Evolutionary conservation across 1,284 basidiomycete genomes (phyloP).

Genomic region (Gymnopus androsaceus): DNA sequence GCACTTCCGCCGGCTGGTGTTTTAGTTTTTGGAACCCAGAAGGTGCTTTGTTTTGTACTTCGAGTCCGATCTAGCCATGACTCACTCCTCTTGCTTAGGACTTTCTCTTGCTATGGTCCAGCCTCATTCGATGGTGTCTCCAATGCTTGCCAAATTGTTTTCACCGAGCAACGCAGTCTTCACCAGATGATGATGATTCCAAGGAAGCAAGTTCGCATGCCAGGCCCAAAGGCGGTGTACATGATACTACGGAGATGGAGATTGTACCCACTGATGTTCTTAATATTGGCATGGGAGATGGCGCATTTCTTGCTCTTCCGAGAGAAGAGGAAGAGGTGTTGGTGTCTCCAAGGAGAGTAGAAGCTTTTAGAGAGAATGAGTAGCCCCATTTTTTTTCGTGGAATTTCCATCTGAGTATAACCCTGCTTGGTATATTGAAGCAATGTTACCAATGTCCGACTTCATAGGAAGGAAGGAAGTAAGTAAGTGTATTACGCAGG

Average conservation of each 20-base stretch:
- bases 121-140: background rate
- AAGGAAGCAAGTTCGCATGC: background rate
- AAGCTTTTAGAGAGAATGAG: background rate
- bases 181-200: background rate
- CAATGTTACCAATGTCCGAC: too few relatives aligned
- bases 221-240: background rate
- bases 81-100: background rate
- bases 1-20: background rate
- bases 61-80: too few relatives aligned
- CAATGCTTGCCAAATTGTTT: background rate
- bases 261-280: background rate
- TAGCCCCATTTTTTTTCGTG: background rate
- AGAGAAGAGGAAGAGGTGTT: background rate
- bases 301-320: too few relatives aligned
- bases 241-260: background rate
- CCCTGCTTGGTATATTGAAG: too few relatives aligned
- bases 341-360: background rate
- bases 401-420: too few relatives aligned
- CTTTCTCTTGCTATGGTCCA: background rate
- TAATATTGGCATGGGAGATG: background rate
- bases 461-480: too few relatives aligned
- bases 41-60: background rate
- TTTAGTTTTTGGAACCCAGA: conserved; percentile 4
- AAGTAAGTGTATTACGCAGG: too few relatives aligned
- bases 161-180: background rate